Conservation (phyloP, 176 grass and related monocot species). For the maize (Zea mays) region DNA sequence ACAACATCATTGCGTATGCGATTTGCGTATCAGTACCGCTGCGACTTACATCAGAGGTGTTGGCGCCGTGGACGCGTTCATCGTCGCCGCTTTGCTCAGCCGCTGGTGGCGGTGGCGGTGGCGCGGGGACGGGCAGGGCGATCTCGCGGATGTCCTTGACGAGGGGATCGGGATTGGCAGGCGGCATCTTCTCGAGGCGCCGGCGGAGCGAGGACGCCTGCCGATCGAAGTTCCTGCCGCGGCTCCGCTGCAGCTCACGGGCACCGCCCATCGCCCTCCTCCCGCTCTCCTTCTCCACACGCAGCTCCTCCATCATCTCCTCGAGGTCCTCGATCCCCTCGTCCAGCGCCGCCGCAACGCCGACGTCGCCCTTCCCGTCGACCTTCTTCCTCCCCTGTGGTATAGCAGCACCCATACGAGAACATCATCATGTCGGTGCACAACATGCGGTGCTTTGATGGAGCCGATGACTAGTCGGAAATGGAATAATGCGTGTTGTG, state of each 20-base stretch:
- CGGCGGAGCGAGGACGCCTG: slow-evolving; percentile 78
- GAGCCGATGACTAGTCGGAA: not conserved
- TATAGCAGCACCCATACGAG: not conserved
- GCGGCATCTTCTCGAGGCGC: slow-evolving; percentile 65
- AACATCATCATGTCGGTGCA: not conserved
- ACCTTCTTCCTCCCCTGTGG: slow-evolving; percentile 83
- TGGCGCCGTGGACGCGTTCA: slow-evolving; percentile 30
- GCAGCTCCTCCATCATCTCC: slow-evolving; percentile 72
- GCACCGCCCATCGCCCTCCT: slow-evolving; percentile 31
- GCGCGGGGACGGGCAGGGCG: slow-evolving; percentile 33
- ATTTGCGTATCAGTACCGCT: not conserved
- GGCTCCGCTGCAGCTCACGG: slow-evolving; percentile 51
- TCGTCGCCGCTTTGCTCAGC: slow-evolving; percentile 28
- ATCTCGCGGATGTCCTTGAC: slow-evolving; percentile 84
- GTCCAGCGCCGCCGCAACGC: slow-evolving; percentile 51
- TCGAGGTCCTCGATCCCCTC: slow-evolving; percentile 71
- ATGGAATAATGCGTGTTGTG: not conserved
- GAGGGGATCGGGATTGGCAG: slow-evolving; percentile 33
- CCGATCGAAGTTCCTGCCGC: slow-evolving; percentile 77
- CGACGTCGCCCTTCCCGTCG: slow-evolving; percentile 38
- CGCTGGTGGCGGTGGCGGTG: not conserved
- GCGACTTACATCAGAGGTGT: slow-evolving; percentile 54
- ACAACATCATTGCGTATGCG: not conserved
- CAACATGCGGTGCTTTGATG: not conserved
- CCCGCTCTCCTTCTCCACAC: slow-evolving; percentile 59